phyloP scores from a whole-genome alignment of 164 flowering plant genomes.

The Magnolia officinalis region DNA sequence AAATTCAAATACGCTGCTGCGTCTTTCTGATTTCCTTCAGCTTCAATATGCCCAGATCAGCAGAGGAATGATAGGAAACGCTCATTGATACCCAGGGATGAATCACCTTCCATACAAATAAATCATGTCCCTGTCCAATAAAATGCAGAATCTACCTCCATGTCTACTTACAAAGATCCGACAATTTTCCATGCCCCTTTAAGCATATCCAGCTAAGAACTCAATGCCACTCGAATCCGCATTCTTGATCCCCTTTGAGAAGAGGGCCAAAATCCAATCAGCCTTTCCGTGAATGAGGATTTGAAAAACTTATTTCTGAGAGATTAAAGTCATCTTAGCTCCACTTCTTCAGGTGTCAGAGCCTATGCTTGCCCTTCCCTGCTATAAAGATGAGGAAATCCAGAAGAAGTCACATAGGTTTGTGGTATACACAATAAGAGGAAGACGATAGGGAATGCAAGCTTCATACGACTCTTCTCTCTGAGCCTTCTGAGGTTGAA shows the following conservation, averaged over 20 bases:
- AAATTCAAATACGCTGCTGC: not conserved
- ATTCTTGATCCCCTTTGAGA: constrained; percentile 4
- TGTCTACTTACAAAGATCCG: not conserved
- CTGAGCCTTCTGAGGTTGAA: not conserved
- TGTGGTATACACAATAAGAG: not conserved
- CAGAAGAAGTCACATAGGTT: not conserved
- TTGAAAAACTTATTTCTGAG: not conserved
- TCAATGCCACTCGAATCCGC: not conserved
- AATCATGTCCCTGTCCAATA: not conserved
- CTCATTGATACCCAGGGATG: not conserved
- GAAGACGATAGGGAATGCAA: not conserved
- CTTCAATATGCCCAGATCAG: not conserved
- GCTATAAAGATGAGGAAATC: not conserved
- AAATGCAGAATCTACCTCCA: not conserved
- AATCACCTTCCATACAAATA: constrained; percentile 4
- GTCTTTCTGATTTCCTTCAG: constrained; percentile 4
- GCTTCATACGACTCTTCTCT: not conserved
- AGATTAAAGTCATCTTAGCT: not conserved
- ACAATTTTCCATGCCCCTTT: not conserved
- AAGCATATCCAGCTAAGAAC: not conserved
- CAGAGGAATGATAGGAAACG: not conserved
- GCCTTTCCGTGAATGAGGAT: not conserved
- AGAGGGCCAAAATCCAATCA: not conserved
- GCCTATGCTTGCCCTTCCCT: not conserved
- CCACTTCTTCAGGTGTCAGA: not conserved